Evolutionary conservation across 2,329 filamentous ascomycete species (phyloP).

Genomic region (Trichoderma lentiforme): DNA sequence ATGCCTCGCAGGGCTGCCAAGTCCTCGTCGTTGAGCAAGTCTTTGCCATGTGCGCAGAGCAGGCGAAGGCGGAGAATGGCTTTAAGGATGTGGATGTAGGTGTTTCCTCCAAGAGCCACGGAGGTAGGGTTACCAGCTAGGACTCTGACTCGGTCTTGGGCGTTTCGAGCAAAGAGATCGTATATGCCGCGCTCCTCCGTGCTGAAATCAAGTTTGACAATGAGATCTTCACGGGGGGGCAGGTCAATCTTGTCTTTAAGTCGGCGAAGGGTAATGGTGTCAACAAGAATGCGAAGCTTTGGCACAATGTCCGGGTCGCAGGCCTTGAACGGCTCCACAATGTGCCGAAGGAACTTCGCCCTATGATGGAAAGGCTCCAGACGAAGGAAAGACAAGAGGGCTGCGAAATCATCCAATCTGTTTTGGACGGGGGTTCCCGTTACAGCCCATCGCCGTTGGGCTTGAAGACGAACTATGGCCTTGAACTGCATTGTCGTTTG

Average conservation of each 20-base stretch:
- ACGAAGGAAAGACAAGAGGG: constrained; percentile 80
- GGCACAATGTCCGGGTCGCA: constrained; percentile 81
- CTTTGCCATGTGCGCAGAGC: constrained; percentile 91
- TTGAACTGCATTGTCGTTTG: constrained; percentile 78
- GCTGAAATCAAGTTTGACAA: constrained; percentile 72
- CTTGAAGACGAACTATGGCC: constrained; percentile 74
- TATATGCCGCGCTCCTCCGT: constrained; percentile 74
- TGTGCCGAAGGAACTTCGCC: constrained; percentile 71
- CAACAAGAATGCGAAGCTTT: constrained; percentile 83
- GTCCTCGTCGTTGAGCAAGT: constrained; percentile 82
- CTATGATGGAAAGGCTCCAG: constrained; percentile 82
- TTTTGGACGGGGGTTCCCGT: constrained; percentile 97
- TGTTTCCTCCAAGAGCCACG: constrained; percentile 72
- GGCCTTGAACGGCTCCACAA: constrained; percentile 81
- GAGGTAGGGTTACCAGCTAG: constrained; percentile 58
- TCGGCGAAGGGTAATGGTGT: constrained; percentile 89
- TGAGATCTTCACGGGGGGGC: constrained; percentile 67
- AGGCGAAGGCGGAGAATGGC: constrained; percentile 85
- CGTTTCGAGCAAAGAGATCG: constrained; percentile 78
- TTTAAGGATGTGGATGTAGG: constrained; percentile 91
- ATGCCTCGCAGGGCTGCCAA: constrained; percentile 75
- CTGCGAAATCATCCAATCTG: constrained; percentile 82
- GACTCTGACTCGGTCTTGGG: constrained; percentile 73
- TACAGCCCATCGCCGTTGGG: constrained; percentile 89
- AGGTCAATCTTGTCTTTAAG: constrained; percentile 89